Evolutionary conservation across 495 filamentous ascomycete species (phyloP).

Genomic region (Talaromyces adpressus): DNA sequence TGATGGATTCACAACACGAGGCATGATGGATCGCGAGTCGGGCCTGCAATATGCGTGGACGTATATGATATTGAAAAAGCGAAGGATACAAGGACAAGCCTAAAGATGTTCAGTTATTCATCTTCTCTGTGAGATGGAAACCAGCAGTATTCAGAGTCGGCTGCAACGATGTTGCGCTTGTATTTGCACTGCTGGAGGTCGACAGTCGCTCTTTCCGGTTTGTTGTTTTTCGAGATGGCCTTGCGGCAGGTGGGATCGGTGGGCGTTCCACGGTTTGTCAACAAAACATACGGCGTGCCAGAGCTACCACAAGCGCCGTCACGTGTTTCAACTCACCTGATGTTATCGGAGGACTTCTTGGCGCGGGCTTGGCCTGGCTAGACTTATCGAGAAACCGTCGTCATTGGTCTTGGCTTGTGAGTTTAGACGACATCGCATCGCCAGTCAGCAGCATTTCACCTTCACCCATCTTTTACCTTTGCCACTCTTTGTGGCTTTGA

Average conservation of each 20-base stretch:
- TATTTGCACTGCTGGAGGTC: neutral
- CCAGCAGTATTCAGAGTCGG: neutral
- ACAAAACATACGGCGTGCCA: conserved; percentile 13
- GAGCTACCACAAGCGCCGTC: conserved; percentile 5
- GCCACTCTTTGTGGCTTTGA: neutral
- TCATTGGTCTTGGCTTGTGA: neutral
- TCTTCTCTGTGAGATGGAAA: neutral
- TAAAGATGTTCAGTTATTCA: neutral
- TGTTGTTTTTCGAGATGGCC: neutral
- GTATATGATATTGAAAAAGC: conserved; percentile 6
- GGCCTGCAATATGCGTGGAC: conserved; percentile 8
- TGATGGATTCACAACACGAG: conserved; percentile 60
- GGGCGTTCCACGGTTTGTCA: conserved; percentile 10
- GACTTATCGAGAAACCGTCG: neutral
- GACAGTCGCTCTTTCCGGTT: neutral
- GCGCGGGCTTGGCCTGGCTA: too few relatives aligned
- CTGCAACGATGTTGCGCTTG: neutral
- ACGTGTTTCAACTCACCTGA: neutral
- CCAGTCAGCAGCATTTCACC: conserved; percentile 1
- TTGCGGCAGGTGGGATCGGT: conserved; percentile 2
- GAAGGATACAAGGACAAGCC: conserved; percentile 7
- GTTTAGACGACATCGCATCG: neutral
- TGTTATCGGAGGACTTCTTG: neutral
- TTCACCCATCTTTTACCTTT: neutral
- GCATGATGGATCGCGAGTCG: conserved; percentile 48